Evolutionary conservation across 352 stramenopile genomes (phyloP), one percentile per base, ranked within the genome.

Genomic region (Pythium dissotocum): DNA sequence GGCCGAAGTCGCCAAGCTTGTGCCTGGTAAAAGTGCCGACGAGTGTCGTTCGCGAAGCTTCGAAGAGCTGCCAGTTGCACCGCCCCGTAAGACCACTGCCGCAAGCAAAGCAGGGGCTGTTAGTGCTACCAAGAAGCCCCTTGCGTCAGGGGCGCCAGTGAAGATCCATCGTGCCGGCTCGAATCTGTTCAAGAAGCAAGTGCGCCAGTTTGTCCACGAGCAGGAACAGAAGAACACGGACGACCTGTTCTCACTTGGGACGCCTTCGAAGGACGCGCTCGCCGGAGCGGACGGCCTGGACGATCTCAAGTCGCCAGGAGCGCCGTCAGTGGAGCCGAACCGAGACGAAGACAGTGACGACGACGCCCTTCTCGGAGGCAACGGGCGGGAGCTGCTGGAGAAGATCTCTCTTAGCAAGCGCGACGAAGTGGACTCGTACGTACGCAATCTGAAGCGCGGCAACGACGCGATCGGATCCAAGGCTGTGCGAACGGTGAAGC

Each of bases 181-280:
- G 21, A 93, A 92, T 44, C 75, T 84, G 55, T 93, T 91, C 63
- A 93, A 93, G 68, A 91, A 93, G 53, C 85, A 93, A 83, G 85
- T 93, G 52, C 85, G 85, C 35, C 68, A 90, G 55, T 93, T 93
- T 60, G 80, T 93, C 2, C 70, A 87, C 63, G 68, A 92, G 70
- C 88, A 90, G 61, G 85, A 93, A 63, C 82, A 91, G 51, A 89
- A 89, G 65, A 77, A 91, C 55, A 72, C 80, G 21, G 85, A 93
- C 53, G 85, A 93, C 52, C 61, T 91, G 26, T 93, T 91, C 58
- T 72, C 77, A 8, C 71, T 72, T 14, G 35, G 67, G 14, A 89
- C 82, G 2, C 83, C 83, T 46, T 85, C 83, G 1, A 86, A 83
- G 33, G 58, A 42, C 3, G 69, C 62, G 51, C 49, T 78, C 72